These are phyloP conservation scores for Hypoxylon crocopeplum DNA, from an alignment of 495 filamentous ascomycete species.

Conservation along the genomic window DNA sequence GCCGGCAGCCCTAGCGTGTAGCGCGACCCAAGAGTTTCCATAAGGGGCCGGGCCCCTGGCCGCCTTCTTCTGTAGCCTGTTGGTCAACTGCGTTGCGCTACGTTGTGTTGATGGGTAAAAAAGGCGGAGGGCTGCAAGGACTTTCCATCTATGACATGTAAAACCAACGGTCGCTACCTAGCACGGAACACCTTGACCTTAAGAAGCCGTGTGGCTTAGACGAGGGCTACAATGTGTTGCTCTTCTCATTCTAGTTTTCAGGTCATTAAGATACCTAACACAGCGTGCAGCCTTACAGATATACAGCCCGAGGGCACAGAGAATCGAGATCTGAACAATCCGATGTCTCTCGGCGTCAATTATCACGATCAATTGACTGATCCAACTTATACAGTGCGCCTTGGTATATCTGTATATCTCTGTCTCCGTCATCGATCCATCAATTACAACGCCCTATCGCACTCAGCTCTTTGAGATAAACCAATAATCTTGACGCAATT, in stretches of 20 bases:
- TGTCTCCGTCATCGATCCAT: no score
- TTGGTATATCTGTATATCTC: no score
- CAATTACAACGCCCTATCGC: no score
- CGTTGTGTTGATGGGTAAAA: slow-evolving; percentile 28
- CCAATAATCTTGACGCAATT: no score
- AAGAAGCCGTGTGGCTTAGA: slow-evolving; percentile 31
- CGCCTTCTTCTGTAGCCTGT: slow-evolving; percentile 15
- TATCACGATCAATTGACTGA: not conserved
- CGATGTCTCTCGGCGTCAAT: not conserved
- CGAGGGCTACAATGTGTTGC: not conserved
- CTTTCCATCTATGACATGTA: not conserved
- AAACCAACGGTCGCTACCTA: slow-evolving; percentile 13
- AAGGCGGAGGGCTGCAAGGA: slow-evolving; percentile 23
- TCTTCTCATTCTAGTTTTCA: no score
- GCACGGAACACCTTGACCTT: slow-evolving; percentile 10
- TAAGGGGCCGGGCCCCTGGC: not conserved
- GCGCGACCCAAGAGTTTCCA: slow-evolving; percentile 20
- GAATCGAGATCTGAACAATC: not conserved
- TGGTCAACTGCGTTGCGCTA: no score
- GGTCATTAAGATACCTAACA: not conserved
- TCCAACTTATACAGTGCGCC: no score
- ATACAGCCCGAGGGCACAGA: slow-evolving; percentile 5
- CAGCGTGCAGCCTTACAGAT: not conserved
- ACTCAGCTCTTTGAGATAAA: no score
- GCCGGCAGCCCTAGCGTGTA: slow-evolving; percentile 26